Percentiles rank a stretch among this genome's conserved stretches.
These are phyloP conservation scores for Coniophora puteana DNA, from an alignment of 1,284 basidiomycete genomes.

Conservation along the genomic window DNA sequence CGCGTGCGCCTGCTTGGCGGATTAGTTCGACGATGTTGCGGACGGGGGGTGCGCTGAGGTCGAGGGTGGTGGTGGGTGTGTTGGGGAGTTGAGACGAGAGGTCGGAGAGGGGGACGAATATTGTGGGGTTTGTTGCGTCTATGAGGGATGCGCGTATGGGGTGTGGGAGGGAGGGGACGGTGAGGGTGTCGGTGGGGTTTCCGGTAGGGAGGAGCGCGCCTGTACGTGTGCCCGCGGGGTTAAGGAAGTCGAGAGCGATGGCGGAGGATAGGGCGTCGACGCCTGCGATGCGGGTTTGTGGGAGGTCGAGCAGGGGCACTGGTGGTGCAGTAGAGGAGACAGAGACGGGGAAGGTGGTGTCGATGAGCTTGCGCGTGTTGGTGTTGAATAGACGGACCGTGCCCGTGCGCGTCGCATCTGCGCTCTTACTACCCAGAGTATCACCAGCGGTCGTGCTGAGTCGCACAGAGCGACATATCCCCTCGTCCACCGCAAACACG, in stretches of 20 bases:
- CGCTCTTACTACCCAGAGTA: background rate
- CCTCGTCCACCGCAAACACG: constrained; percentile 61
- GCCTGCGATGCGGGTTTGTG: constrained; percentile 56
- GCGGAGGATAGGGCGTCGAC: constrained; percentile 62
- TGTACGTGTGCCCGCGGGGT: constrained; percentile 65
- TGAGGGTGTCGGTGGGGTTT: constrained; percentile 41
- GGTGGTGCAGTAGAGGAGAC: too few relatives aligned
- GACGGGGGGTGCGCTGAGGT: constrained; percentile 25
- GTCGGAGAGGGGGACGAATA: constrained; percentile 50
- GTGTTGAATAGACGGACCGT: constrained; percentile 62
- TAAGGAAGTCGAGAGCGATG: constrained; percentile 64
- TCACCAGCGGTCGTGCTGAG: constrained; percentile 2
- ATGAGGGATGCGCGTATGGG: constrained; percentile 49
- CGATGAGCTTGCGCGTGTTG: constrained; percentile 64
- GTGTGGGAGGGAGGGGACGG: constrained; percentile 22
- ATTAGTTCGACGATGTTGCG: constrained; percentile 46
- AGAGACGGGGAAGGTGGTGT: constrained; percentile 59
- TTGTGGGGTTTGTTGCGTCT: constrained; percentile 73
- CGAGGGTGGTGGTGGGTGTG: constrained; percentile 12
- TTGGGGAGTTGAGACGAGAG: constrained; percentile 38
- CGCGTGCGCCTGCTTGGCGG: constrained; percentile 50
- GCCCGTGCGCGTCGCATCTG: constrained; percentile 10
- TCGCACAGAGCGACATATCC: constrained; percentile 39
- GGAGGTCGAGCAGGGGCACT: constrained; percentile 43
- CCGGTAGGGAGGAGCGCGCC: constrained; percentile 67